These are phyloP conservation scores for Cyamopsis tetragonoloba DNA, from an alignment of 306 rosid species.

Conservation along the genomic window DNA sequence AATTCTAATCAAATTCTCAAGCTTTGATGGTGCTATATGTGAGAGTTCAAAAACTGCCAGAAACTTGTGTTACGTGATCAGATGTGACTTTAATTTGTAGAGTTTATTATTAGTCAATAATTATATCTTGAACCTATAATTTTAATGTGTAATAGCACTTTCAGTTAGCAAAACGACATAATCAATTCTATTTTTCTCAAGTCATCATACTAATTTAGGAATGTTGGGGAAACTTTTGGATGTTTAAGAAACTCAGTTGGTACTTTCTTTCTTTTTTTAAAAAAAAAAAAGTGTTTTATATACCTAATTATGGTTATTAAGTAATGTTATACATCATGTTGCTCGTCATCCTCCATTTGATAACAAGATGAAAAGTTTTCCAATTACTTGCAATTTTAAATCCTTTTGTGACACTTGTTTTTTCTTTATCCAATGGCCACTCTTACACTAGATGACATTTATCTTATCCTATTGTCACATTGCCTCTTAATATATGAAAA, in stretches of 20 bases:
- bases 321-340: conserved; percentile 31
- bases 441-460: conserved; percentile 14
- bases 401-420: conserved; percentile 18
- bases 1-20: conserved; percentile 25
- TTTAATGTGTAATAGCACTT: conserved; percentile 21
- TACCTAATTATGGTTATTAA: conserved; percentile 18
- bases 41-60: conserved; percentile 18
- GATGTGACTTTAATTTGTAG: conserved; percentile 14
- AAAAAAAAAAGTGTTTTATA: conserved; percentile 8
- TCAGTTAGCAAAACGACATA: neutral
- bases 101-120: neutral
- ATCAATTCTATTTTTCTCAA: conserved; percentile 2
- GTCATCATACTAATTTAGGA: conserved; percentile 28
- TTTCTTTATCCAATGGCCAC: conserved; percentile 32
- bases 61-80: conserved; percentile 28
- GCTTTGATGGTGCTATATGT: conserved; percentile 10
- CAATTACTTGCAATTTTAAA: conserved; percentile 10
- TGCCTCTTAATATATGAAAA: neutral
- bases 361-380: conserved; percentile 21
- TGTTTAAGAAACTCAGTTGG: conserved; percentile 10
- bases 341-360: conserved; percentile 38
- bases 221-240: conserved; percentile 19
- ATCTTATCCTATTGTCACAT: conserved; percentile 6
- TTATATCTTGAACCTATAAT: neutral
- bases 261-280: too few species aligned